Evolutionary conservation across 306 rosid species (phyloP).

Genomic region (Arachis stenosperma): DNA sequence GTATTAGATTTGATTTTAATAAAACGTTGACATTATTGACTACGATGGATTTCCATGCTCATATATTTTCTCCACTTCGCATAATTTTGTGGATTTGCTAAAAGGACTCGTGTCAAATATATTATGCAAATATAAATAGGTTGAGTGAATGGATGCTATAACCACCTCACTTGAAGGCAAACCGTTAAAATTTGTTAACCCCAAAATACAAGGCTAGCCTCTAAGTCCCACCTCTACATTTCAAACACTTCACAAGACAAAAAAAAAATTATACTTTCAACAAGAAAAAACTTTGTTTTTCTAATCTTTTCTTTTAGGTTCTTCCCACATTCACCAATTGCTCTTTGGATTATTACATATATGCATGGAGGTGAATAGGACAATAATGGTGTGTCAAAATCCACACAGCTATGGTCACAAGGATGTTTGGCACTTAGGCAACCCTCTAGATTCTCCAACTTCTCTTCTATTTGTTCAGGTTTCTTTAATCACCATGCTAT

Average conservation of each 20-base stretch:
- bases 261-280: too few relatives aligned
- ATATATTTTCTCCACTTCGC: neutral
- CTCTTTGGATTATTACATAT: neutral
- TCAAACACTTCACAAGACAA: neutral
- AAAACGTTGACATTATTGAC: neutral
- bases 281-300: too few relatives aligned
- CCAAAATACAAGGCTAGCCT: constrained; percentile 49
- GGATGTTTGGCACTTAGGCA: constrained; percentile 35
- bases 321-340: neutral
- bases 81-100: constrained; percentile 27
- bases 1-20: too few relatives aligned
- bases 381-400: constrained; percentile 52
- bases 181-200: constrained; percentile 38
- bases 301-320: neutral
- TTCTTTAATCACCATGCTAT: constrained; percentile 41
- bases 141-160: neutral
- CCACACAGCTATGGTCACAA: neutral
- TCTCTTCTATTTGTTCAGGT: constrained; percentile 61
- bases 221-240: constrained; percentile 1
- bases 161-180: constrained; percentile 42
- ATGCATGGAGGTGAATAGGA: constrained; percentile 24
- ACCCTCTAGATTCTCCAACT: constrained; percentile 50
- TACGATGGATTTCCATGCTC: neutral
- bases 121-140: constrained; percentile 22
- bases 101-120: constrained; percentile 19